Evolutionary conservation across 768 basidiomycete species (phyloP).

Genomic region (Pholiota molesta): DNA sequence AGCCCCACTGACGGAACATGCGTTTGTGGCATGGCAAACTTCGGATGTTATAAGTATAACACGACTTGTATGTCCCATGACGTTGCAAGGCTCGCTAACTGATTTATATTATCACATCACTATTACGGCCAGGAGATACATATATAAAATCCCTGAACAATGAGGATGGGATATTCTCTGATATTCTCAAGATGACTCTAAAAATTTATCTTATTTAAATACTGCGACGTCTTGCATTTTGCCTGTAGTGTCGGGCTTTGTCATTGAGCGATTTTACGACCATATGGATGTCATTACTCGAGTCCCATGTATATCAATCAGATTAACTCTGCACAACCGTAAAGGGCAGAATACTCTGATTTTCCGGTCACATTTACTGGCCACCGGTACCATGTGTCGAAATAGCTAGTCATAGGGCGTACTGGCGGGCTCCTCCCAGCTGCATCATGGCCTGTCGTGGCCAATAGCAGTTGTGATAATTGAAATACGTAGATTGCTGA

Average conservation of each 20-base stretch:
- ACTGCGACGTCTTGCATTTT: neutral
- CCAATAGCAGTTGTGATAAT: neutral
- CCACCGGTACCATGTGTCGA: neutral
- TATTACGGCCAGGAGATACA: neutral
- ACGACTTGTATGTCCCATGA: neutral
- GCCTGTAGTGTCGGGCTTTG: no score
- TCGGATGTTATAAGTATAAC: neutral
- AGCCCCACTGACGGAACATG: neutral
- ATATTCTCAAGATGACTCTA: neutral
- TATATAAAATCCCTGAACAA: neutral
- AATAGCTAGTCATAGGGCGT: neutral
- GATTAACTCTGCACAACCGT: neutral
- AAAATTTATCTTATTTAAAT: neutral
- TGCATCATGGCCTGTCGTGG: neutral
- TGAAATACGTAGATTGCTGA: neutral
- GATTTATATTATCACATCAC: neutral
- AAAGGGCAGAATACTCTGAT: neutral
- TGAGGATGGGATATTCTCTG: neutral
- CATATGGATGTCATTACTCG: constrained; percentile 1
- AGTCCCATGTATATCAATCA: neutral
- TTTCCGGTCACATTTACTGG: neutral
- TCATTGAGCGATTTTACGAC: neutral
- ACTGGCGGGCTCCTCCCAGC: neutral
- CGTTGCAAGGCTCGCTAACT: neutral
- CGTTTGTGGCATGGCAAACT: neutral